Conservation (phyloP, 192 early-diverging fungal species). For the Thamnidium elegans region DNA sequence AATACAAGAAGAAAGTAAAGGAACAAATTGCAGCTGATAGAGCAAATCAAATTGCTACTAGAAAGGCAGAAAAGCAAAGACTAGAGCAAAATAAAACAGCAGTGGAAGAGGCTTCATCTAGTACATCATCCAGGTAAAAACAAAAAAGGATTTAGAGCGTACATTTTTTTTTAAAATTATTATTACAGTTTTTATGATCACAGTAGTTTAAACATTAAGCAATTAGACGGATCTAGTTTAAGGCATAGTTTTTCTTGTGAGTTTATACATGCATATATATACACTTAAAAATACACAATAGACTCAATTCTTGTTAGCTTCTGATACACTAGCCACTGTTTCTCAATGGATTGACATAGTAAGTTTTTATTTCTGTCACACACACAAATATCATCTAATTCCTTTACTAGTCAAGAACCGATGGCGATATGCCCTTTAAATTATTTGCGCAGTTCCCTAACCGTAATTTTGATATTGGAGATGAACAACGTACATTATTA, state of each 20-base stretch:
- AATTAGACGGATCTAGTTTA: slow-evolving; percentile 26
- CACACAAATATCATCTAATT: background rate
- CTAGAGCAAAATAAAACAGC: background rate
- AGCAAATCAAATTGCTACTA: slow-evolving; percentile 10
- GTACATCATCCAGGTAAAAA: background rate
- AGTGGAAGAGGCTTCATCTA: background rate
- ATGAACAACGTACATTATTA: slow-evolving; percentile 18
- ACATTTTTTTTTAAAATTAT: too few relatives aligned
- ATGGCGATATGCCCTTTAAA: slow-evolving; percentile 34
- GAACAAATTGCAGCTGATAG: slow-evolving; percentile 31
- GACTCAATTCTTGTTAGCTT: background rate
- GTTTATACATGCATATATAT: background rate
- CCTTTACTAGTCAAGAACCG: slow-evolving; percentile 20
- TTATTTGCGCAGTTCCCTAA: slow-evolving; percentile 31
- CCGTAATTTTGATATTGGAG: slow-evolving; percentile 28
- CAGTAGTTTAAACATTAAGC: slow-evolving; percentile 18
- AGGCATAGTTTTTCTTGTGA: slow-evolving; percentile 24
- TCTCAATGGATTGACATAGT: slow-evolving; percentile 28
- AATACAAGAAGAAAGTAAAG: slow-evolving; percentile 15
- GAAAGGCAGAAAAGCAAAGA: background rate
- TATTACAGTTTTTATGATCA: background rate
- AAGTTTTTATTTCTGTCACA: background rate
- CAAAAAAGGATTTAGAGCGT: too few relatives aligned
- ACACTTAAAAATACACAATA: background rate
- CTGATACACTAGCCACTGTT: slow-evolving; percentile 18